Base-by-base conservation (phyloP, 106 monocot species). In the Phalaenopsis aphrodite region DNA sequence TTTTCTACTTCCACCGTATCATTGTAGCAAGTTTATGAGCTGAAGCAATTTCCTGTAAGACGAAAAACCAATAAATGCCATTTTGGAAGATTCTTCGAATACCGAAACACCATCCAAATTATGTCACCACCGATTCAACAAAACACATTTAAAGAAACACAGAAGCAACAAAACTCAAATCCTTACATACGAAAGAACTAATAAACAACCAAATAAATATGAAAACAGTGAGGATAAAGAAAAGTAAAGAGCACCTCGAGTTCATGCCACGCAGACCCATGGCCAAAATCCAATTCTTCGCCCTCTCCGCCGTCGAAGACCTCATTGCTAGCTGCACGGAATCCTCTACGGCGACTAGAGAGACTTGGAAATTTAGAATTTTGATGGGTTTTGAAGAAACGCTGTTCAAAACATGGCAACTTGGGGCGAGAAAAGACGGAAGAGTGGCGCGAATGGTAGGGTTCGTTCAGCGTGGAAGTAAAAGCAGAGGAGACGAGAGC, bases 401-500 rank as follows among this genome's bases (percentile, higher is more conserved):
- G 64, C 4, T 56, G 16, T n/a, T 67, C 78, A 46, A 75, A 55
- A 58, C 23, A 14, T 21, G 84, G 55, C 39, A 37, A 37, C 75
- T 75, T 81, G 36, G 41, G 17, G 30, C 14, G 55, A 17, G 79
- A 30, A 36, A 55, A 46, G 71, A 17, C n/a, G 46, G 56, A 14
- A 23, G 80, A 47, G 24, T 58, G 77, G 46, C 30, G 73, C 5
- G 52, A 39, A 17, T 42, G 19, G 43, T 80, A 75, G 24, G 79
- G 24, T 38, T 64, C 71, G 9, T 68, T 61, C 49, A 46, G 73
- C 72, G 21, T 41, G 7, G 80, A 37, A 30, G 84, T 12, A n/a
- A 74, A 14, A 68, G 72, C 24, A n/a, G 77, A 83, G 52, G 72
- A 74, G 14, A 80, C 72, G 38, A 85, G 72, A 45, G 79, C 57